Conservation (phyloP, 805 yeast species). For the Yamadazyma takamatsuzukensis region DNA sequence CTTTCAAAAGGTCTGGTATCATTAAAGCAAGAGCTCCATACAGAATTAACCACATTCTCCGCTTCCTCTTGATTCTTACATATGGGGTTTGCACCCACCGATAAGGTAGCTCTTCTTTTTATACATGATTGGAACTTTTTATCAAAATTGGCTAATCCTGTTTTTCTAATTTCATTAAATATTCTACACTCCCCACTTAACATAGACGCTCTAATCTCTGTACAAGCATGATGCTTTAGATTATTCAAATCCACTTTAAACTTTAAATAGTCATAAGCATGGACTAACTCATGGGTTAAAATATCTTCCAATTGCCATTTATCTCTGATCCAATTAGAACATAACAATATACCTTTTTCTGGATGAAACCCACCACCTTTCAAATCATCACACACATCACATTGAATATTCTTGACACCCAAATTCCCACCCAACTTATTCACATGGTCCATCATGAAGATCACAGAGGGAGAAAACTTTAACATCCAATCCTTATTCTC, state of each 20-base stretch:
- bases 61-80: constrained; percentile 77
- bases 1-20: constrained; percentile 96
- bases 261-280: constrained; percentile 86
- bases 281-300: constrained; percentile 87
- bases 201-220: constrained; percentile 91
- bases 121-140: constrained; percentile 92
- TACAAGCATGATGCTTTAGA: constrained; percentile 91
- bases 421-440: constrained; percentile 56
- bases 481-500: constrained; percentile 79
- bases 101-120: constrained; percentile 77
- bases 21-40: constrained; percentile 88
- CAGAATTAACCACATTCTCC: constrained; percentile 72
- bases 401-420: constrained; percentile 52
- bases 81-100: constrained; percentile 82
- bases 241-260: constrained; percentile 85
- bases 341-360: constrained; percentile 76
- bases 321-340: constrained; percentile 75
- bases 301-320: constrained; percentile 88
- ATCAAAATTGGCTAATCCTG: constrained; percentile 51
- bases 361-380: constrained; percentile 93
- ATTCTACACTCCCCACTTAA: constrained; percentile 94
- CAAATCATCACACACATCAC: constrained; percentile 81
- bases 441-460: constrained; percentile 83
- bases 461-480: constrained; percentile 75
- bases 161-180: constrained; percentile 70